These are phyloP conservation scores for Trypethelium eluteriae DNA, from an alignment of 495 filamentous ascomycete species.

Conservation along the genomic window DNA sequence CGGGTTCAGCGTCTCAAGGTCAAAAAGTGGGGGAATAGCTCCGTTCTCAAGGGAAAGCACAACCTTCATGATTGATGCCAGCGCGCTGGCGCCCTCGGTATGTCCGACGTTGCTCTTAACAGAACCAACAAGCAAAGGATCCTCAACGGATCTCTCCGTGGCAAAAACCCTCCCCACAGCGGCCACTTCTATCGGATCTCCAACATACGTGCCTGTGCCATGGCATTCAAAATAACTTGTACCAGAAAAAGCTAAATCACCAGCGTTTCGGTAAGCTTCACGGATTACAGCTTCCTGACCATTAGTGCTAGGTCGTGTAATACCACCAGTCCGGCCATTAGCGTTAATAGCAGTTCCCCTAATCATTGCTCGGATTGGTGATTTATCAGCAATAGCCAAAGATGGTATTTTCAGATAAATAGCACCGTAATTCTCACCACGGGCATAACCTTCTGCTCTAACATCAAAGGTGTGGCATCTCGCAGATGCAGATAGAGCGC, in stretches of 20 bases:
- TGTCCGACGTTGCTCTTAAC: conserved; percentile 30
- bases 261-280: background rate
- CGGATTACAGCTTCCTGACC: too few species aligned
- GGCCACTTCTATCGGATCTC: conserved; percentile 14
- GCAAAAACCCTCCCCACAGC: background rate
- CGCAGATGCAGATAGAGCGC: background rate
- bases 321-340: too few species aligned
- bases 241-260: too few species aligned
- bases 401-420: conserved; percentile 35
- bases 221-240: too few species aligned
- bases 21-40: conserved; percentile 40
- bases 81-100: conserved; percentile 48
- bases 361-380: conserved; percentile 33
- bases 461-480: conserved; percentile 14
- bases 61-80: conserved; percentile 53
- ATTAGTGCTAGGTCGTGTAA: too few species aligned
- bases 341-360: conserved; percentile 14
- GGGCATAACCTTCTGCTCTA: conserved; percentile 32
- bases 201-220: conserved; percentile 15
- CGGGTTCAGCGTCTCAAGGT: conserved; percentile 41
- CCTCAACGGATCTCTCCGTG: background rate
- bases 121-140: background rate
- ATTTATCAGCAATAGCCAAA: conserved; percentile 34
- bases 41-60: conserved; percentile 51
- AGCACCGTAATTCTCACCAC: conserved; percentile 35